Percentiles rank a stretch among this genome's conserved stretches.
These are phyloP conservation scores for Alnus glutinosa DNA, from an alignment of 306 rosid species.

Conservation along the genomic window DNA sequence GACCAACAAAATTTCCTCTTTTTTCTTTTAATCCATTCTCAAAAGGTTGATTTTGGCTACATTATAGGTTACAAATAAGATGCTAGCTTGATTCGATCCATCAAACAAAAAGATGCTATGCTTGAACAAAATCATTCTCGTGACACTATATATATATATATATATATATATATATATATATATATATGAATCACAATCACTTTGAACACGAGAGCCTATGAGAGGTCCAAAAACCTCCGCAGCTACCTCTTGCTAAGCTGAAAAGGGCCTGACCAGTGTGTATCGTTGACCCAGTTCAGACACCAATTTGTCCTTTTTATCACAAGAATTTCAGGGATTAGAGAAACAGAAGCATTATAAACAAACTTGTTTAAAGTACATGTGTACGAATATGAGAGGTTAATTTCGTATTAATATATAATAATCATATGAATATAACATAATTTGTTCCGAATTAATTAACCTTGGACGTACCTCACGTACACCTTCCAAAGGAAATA, in stretches of 20 bases:
- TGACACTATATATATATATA: not conserved
- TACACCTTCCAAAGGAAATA: too few relatives aligned
- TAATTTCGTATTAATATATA: too few relatives aligned
- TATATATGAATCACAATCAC: conserved; percentile 13
- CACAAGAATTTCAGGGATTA: not conserved
- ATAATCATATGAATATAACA: too few relatives aligned
- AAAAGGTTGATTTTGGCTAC: not conserved
- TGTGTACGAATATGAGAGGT: too few relatives aligned
- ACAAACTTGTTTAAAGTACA: not conserved
- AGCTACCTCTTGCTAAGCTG: conserved; percentile 7
- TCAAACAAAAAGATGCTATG: too few relatives aligned
- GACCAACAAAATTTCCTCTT: not conserved
- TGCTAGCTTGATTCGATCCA: not conserved
- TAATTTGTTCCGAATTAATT: too few relatives aligned
- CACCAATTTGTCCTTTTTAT: conserved; percentile 11
- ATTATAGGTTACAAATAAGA: not conserved
- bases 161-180: too few relatives aligned
- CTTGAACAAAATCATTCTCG: conserved; percentile 2
- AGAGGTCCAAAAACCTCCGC: not conserved
- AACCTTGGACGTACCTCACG: too few relatives aligned
- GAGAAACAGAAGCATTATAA: conserved; percentile 3
- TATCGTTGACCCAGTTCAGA: conserved; percentile 21
- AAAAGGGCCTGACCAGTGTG: not conserved
- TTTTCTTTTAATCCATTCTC: not conserved
- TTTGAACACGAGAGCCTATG: not conserved